Conservation (phyloP, 306 rosid genomes). For the Aeschynomene evenia region DNA sequence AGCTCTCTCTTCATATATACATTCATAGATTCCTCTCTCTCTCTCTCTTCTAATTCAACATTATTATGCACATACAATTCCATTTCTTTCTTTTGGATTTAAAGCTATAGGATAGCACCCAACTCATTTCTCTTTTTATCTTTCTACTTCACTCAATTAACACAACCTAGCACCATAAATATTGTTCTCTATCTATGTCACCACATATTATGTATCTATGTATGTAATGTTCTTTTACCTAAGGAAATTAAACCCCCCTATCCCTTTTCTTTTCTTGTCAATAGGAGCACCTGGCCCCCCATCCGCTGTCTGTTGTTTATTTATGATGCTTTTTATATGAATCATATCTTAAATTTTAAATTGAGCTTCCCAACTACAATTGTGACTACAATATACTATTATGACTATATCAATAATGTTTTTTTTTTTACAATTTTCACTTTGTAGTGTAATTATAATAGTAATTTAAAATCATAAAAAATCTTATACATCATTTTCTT, state of each 20-base stretch:
- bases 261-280: not conserved
- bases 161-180: conserved; percentile 20
- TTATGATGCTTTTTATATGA: not conserved
- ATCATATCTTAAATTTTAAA: no score
- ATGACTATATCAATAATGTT: no score
- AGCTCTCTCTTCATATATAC: no score
- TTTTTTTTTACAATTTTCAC: no score
- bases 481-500: no score
- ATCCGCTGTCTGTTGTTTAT: conserved; percentile 16
- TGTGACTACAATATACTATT: no score
- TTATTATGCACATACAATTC: not conserved
- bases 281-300: conserved; percentile 16
- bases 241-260: not conserved
- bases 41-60: not conserved
- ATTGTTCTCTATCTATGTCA: not conserved
- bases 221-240: not conserved
- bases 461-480: no score
- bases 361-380: no score
- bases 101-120: conserved; percentile 32
- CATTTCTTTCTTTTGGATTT: conserved; percentile 32
- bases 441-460: no score
- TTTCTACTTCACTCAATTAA: conserved; percentile 6
- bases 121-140: conserved; percentile 47
- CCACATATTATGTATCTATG: no score
- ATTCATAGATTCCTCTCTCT: conserved; percentile 51